Evolutionary conservation across 139 green algal genomes (phyloP), one percentile per base, ranked within the genome.

Genomic region (Asterochloris sp.): DNA sequence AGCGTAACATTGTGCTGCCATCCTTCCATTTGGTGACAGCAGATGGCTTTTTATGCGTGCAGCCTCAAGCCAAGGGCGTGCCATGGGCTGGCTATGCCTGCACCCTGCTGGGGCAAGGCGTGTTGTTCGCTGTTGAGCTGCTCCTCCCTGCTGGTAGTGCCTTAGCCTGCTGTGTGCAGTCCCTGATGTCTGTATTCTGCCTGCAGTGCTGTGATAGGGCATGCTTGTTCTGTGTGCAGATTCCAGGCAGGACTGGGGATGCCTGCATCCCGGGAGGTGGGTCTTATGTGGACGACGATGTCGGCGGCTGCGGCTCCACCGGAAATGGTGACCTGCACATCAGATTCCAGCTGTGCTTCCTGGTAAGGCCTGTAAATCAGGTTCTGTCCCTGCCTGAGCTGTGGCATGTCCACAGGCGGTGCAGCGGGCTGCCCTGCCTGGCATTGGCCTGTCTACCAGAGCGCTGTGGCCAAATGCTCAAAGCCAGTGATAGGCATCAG

Each of bases 311-410:
- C 84, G 93, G 91, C 1, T 87, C 91, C 29, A 96, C 92, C 17
- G 92, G 92, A 0, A 92, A 96, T 79, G 93, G 93, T 12, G 93
- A 96, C 86, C 38, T 86, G 12, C 94, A 96, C 81, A 85, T 96
- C 63, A 83, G 91, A n/a, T 96, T 96, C 80, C 85, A 94, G 68
- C 92, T 90, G 0, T 96, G 92, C 85, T 94, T 86, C 29, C 84
- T 88, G 26, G 83, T 80, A 73, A 62, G 76, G 21, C 69, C 23
- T 71, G 66, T 6, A 54, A 6, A 54, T 54, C 38, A 54, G 38
- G 38, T 54, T 2, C 38, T 6, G 38, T 54, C 38, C 38, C 38
- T 6, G 38, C 38, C 38, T 2, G 4, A 54, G 38, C 38, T 54
- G 38, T 54, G 38, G 38, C 38, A n/a, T n/a, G n/a, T n/a, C n/a